Percentiles rank a stretch among this genome's conserved stretches.
These are phyloP conservation scores for Hypericum perforatum DNA, from an alignment of 345 rosid genomes.

Conservation along the genomic window DNA sequence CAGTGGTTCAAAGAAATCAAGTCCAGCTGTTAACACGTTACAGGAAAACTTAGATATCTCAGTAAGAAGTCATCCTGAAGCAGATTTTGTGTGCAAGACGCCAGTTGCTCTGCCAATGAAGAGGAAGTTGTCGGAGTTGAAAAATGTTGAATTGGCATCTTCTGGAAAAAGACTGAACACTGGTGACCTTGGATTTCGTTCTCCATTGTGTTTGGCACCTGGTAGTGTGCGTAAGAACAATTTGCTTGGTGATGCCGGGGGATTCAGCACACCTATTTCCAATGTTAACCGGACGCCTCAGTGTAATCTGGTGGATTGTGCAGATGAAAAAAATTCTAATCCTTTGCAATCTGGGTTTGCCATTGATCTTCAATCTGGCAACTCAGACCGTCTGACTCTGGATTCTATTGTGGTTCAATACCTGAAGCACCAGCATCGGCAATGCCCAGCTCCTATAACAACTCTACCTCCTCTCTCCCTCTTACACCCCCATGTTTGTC, in stretches of 20 bases:
- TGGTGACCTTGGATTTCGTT: slow-evolving; percentile 57
- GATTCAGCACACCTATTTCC: slow-evolving; percentile 47
- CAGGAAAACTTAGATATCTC: slow-evolving; percentile 37
- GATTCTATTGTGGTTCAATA: slow-evolving; percentile 88
- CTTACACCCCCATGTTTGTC: slow-evolving; percentile 88
- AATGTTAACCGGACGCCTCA: slow-evolving; percentile 29
- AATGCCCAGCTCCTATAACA: slow-evolving; percentile 96
- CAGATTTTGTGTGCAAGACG: slow-evolving; percentile 54
- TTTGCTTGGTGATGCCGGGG: slow-evolving; percentile 34
- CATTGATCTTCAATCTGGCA: slow-evolving; percentile 50
- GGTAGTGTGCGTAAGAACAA: slow-evolving; percentile 35
- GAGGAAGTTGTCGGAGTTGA: slow-evolving; percentile 64
- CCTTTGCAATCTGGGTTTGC: slow-evolving; percentile 38
- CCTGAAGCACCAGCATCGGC: slow-evolving; percentile 96
- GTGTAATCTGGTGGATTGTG: slow-evolving; percentile 23
- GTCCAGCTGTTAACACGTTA: slow-evolving; percentile 20
- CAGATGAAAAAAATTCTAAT: slow-evolving; percentile 43
- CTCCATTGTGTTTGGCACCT: slow-evolving; percentile 54
- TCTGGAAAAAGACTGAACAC: slow-evolving; percentile 60
- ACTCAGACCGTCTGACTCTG: slow-evolving; percentile 64
- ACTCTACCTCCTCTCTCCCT: slow-evolving; percentile 97
- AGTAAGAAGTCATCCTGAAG: slow-evolving; percentile 31
- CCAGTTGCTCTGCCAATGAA: slow-evolving; percentile 58
- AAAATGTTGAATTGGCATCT: slow-evolving; percentile 40
- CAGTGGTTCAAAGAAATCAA: slow-evolving; percentile 26